These are phyloP conservation scores for Exophiala viscosa DNA, from an alignment of 2,329 filamentous ascomycete species.

Conservation along the genomic window DNA sequence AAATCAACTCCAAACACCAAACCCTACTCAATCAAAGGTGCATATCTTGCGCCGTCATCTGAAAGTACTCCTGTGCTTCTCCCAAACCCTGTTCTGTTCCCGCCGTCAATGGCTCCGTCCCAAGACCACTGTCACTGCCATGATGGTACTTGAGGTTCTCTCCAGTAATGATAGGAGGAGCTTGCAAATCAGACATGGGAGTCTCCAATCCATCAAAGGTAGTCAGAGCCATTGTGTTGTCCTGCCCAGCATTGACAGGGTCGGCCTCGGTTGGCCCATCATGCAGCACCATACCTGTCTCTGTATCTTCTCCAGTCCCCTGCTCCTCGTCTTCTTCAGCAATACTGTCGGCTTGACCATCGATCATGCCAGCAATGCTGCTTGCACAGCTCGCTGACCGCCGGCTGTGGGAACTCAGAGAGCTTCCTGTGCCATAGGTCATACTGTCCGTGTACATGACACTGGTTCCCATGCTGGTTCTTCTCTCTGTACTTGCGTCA, in stretches of 20 bases:
- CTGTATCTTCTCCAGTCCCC: neutral
- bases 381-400: slow-evolving; percentile 37
- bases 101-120: slow-evolving; percentile 29
- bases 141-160: slow-evolving; percentile 22
- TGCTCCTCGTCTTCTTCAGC: slow-evolving; percentile 32
- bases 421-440: slow-evolving; percentile 39
- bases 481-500: slow-evolving; percentile 48
- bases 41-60: slow-evolving; percentile 24
- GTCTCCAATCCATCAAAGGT: slow-evolving; percentile 15
- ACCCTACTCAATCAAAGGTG: neutral
- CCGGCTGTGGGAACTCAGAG: slow-evolving; percentile 34
- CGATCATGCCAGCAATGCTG: slow-evolving; percentile 35
- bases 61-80: slow-evolving; percentile 23
- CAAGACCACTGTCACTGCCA: slow-evolving; percentile 33
- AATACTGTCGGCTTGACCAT: slow-evolving; percentile 30
- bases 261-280: slow-evolving; percentile 1
- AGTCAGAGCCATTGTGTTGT: slow-evolving; percentile 15
- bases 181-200: slow-evolving; percentile 19
- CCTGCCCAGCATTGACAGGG: slow-evolving; percentile 9
- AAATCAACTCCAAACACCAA: neutral
- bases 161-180: slow-evolving; percentile 19
- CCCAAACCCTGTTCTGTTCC: slow-evolving; percentile 15
- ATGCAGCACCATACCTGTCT: slow-evolving; percentile 20
- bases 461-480: slow-evolving; percentile 38
- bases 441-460: slow-evolving; percentile 40